phyloP scores from a whole-genome alignment of 306 rosid genomes.

The Crataegus laevigata region DNA sequence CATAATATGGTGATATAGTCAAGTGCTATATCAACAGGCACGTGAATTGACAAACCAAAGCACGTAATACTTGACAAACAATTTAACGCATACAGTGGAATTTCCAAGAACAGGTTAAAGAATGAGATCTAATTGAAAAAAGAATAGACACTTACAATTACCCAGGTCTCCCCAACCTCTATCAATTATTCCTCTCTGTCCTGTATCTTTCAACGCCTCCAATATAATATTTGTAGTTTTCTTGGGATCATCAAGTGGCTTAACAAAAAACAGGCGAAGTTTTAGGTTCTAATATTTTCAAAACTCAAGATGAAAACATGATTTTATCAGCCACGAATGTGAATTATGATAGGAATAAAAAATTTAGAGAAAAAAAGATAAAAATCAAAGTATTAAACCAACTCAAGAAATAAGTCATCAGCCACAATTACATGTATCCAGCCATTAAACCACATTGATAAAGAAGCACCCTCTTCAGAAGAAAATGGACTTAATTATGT shows the following conservation, averaged over 20 bases:
- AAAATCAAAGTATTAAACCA: neutral
- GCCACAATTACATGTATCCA: neutral
- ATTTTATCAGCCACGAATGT: neutral
- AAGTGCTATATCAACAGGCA: neutral
- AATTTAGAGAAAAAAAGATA: neutral
- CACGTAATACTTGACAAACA: neutral
- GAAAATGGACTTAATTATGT: neutral
- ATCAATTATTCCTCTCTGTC: constrained; percentile 83
- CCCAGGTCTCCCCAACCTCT: constrained; percentile 97
- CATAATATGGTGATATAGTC: neutral
- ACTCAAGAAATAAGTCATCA: neutral
- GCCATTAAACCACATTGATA: neutral
- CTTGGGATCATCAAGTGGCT: constrained; percentile 90
- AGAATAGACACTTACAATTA: constrained; percentile 40
- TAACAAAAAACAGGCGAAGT: constrained; percentile 16
- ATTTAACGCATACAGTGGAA: neutral
- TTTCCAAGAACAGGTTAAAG: neutral
- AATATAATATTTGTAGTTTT: constrained; percentile 58
- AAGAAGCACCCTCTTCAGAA: neutral
- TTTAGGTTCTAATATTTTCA: constrained; percentile 2
- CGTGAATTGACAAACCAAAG: neutral
- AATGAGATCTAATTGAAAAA: neutral
- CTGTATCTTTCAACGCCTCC: constrained; percentile 75
- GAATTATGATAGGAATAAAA: neutral
- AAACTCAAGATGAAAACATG: constrained; percentile 5